Base-by-base conservation (phyloP, 768 basidiomycete species). In the Gelatoporia subvermispora region DNA sequence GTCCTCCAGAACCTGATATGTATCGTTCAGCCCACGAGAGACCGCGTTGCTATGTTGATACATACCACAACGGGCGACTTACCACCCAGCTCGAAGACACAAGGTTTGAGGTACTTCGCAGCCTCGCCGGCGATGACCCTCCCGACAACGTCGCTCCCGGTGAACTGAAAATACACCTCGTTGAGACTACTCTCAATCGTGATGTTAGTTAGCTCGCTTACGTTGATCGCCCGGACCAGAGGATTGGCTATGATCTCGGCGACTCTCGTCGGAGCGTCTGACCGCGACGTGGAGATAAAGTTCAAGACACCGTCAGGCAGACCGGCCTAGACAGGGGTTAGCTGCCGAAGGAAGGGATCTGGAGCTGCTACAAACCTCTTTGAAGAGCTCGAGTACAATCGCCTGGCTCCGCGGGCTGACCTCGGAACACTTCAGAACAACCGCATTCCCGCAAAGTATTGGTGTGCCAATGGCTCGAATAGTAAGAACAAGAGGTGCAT, bases 221-320 rank as follows among this genome's bases (percentile, higher is more conserved):
- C 78, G 41, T 79, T 83, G 48, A 84, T 67, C 45, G 75, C 75
- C 21, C 73, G 70, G 21, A 82, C 68, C 16, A 65, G 58, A 2
- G 77, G 76, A 56, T 83, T 75, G 1, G 71, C 77, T 47, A 84
- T 82, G 20, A 82, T 70, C 57, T 78, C 69, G 0, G 76, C 67
- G 0, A 74, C 74, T 25, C 75, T 58, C 1, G 59, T 55, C 2
- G 80, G 76, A 0, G 74, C 67, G 37, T 61, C 65, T 36, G 75
- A 70, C 13, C 64, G 59, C 3, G 75, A 72, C 52, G 74, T 71
- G 7, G 76, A 71, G 16, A 84, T 54, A 57, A 73, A 76, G 54
- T 84, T 82, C 4, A 85, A 54, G 10, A 81, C 81, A 5, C 81
- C 81, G 16, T 65, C 60, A 4, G 84, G 84, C 1, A 87, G 61